A percentile compares a stretch with the other conserved stretches of the same genome.
Conservation (phyloP, 169 alveolate species). For the Cryptosporidium viatorum region DNA sequence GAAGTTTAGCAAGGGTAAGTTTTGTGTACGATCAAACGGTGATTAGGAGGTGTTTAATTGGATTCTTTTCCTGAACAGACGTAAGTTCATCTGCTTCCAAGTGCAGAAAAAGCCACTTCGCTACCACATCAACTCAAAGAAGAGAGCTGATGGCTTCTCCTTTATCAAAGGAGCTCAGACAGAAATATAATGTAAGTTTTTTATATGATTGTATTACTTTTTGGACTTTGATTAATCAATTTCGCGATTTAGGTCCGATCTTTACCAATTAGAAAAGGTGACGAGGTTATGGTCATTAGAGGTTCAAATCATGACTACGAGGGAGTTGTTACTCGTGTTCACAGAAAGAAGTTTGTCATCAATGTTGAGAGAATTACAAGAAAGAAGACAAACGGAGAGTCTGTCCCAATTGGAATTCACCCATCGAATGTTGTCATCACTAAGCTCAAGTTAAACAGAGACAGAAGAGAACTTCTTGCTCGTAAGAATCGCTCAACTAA, state of each 20-base stretch:
- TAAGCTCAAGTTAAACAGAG: constrained; percentile 93
- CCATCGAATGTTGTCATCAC: constrained; percentile 97
- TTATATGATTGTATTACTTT: not conserved
- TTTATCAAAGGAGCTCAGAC: constrained; percentile 94
- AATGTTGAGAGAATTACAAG: constrained; percentile 96
- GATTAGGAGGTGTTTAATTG: not conserved
- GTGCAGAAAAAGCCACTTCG: constrained; percentile 97
- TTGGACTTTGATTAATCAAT: not conserved
- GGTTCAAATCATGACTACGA: constrained; percentile 96
- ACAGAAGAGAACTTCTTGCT: constrained; percentile 91
- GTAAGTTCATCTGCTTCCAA: constrained; percentile 92
- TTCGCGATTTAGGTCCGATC: constrained; percentile 87
- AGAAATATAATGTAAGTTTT: constrained; percentile 92
- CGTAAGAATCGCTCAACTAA: constrained; percentile 88
- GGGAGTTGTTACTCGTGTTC: constrained; percentile 97
- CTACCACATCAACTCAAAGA: constrained; percentile 97
- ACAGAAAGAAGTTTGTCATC: constrained; percentile 97
- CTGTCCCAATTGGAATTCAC: constrained; percentile 91
- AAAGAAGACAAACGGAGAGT: constrained; percentile 93
- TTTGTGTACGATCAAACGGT: not conserved
- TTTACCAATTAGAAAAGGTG: constrained; percentile 98
- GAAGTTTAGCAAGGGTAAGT: constrained; percentile 73
- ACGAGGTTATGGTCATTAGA: constrained; percentile 96
- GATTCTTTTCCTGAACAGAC: constrained; percentile 55
- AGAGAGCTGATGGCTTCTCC: constrained; percentile 97